A percentile compares a stretch with the other conserved stretches of the same genome.
These are phyloP conservation scores for Helotiales sp. DNA, from an alignment of 2,329 filamentous ascomycete genomes.

Conservation along the genomic window DNA sequence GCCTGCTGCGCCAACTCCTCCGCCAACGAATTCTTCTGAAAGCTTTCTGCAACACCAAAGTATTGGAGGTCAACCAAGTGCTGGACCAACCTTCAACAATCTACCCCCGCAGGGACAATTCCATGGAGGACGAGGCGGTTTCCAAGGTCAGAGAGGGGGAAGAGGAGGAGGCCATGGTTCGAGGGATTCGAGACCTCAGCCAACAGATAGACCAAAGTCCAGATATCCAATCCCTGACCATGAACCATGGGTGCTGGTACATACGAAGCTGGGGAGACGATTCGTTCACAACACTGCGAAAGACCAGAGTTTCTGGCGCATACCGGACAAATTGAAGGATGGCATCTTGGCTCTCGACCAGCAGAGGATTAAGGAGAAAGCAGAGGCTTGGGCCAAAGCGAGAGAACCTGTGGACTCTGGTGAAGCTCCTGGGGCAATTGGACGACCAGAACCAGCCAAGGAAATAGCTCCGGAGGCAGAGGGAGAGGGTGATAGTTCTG, in stretches of 20 bases:
- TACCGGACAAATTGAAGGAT: slow-evolving; percentile 84
- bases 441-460: slow-evolving; percentile 25
- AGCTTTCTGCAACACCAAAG: slow-evolving; percentile 52
- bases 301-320: slow-evolving; percentile 92
- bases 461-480: slow-evolving; percentile 37
- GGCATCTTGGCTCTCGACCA: slow-evolving; percentile 76
- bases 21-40: slow-evolving; percentile 42
- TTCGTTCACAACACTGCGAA: slow-evolving; percentile 91
- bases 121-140: slow-evolving; percentile 45
- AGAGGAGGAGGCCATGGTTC: slow-evolving; percentile 59
- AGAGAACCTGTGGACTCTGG: slow-evolving; percentile 36
- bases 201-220: slow-evolving; percentile 78
- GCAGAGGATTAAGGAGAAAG: slow-evolving; percentile 68
- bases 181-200: slow-evolving; percentile 58
- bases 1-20: slow-evolving; percentile 29
- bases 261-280: slow-evolving; percentile 84
- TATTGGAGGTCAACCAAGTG: slow-evolving; percentile 46
- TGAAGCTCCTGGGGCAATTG: slow-evolving; percentile 38
- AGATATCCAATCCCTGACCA: slow-evolving; percentile 80
- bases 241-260: slow-evolving; percentile 90
- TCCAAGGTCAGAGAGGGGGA: slow-evolving; percentile 53
- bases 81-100: slow-evolving; percentile 43
- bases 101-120: slow-evolving; percentile 30
- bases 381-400: slow-evolving; percentile 40
- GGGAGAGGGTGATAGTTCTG: slow-evolving; percentile 63